Percentiles rank a stretch among this genome's conserved stretches.
Evolutionary conservation across 2,329 filamentous ascomycete genomes (phyloP).

Genomic region (Zymoseptoria brevis): DNA sequence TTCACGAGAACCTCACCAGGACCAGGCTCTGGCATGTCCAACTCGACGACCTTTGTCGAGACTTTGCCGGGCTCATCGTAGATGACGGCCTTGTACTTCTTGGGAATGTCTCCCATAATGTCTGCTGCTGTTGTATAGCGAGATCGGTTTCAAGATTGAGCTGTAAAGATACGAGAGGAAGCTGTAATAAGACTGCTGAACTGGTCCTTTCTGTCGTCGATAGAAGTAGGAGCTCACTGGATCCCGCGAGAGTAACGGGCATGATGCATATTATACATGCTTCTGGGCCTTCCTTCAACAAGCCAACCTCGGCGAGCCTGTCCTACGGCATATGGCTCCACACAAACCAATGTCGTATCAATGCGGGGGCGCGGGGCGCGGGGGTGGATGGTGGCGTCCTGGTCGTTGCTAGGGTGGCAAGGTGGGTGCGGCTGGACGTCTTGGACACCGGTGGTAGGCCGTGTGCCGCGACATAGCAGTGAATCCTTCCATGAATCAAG

Average conservation of each 20-base stretch:
- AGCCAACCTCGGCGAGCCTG: not conserved
- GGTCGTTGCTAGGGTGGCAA: not conserved
- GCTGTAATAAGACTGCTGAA: not conserved
- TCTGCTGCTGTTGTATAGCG: not conserved
- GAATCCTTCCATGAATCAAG: too few species aligned
- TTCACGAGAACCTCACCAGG: conserved; percentile 40
- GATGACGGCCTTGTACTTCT: conserved; percentile 55
- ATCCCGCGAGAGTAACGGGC: not conserved
- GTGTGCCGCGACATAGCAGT: not conserved
- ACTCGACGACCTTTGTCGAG: conserved; percentile 55
- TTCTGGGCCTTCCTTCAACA: not conserved
- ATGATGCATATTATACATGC: not conserved
- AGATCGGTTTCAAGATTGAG: not conserved
- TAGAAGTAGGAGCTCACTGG: not conserved
- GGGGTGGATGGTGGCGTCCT: not conserved
- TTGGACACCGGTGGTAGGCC: not conserved
- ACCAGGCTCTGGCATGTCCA: conserved; percentile 58
- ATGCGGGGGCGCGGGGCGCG: not conserved
- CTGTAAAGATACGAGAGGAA: not conserved
- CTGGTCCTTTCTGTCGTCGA: not conserved
- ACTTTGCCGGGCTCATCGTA: conserved; percentile 59
- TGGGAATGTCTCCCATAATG: conserved; percentile 34
- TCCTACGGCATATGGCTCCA: not conserved
- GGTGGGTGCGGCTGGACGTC: too few species aligned
- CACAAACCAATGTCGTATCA: not conserved